Evolutionary conservation across 2,329 filamentous ascomycete species (phyloP), one percentile per base, ranked within the genome.

Genomic region (Clathrospora elynae): DNA sequence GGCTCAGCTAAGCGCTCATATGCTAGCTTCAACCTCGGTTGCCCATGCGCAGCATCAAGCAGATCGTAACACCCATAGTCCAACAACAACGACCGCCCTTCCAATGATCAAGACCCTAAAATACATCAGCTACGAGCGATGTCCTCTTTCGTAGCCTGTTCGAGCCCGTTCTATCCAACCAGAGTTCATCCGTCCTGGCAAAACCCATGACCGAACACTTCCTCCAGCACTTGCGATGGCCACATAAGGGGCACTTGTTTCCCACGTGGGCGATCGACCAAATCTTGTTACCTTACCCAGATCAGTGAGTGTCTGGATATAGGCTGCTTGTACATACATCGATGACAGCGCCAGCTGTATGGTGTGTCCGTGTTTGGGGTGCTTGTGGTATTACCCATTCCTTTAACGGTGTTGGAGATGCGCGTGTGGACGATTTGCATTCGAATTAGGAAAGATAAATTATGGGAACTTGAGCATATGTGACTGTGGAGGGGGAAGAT

Each of bases 301-400:
- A 9, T 44, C 12, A 44, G 34, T 16, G 16, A 12, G 10, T 13
- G 7, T 10, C 13, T n/a, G 1, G 6, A 5, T 0, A 11, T 4
- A 1, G 2, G 20, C 8, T n/a, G 4, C 2, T 2, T 13, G 28
- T 18, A 33, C 29, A 33, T 23, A 34, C 31, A 34, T 2, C 10
- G 28, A 16, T 44, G 34, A 34, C 41, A 44, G 23, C 29, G 35
- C 41, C 34, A 44, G 7, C 19, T 44, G 17, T 44, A 44, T n/a
- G 33, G 6, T 0, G 28, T 8, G 28, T 26, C 10, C 8, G 17
- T 8, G 9, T 20, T 20, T 32, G 20, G 10, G 14, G 10, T 28
- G 29, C 34, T 33, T 14, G 17, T 2, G 11, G 16, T 13, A 16
- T 44, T 44, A 17, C 41, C 41, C 41, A 43, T 44, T 2, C 17